These are phyloP conservation scores for Penicillium glabrum DNA, from an alignment of 2,329 filamentous ascomycete species.

Conservation along the genomic window DNA sequence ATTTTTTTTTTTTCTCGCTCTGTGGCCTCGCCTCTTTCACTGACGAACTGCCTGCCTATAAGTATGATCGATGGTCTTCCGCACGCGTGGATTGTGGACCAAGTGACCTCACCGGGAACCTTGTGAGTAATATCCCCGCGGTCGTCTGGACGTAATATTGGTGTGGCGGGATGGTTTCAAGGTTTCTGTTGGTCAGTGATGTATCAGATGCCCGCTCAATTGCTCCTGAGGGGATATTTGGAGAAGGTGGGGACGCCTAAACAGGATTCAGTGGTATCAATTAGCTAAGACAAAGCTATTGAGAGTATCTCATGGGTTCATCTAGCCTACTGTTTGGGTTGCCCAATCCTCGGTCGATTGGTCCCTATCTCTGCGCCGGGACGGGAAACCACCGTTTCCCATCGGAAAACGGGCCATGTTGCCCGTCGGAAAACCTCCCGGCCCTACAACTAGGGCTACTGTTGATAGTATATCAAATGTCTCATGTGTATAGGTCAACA, in stretches of 20 bases:
- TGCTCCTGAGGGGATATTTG: neutral
- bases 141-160: neutral
- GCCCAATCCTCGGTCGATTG: neutral
- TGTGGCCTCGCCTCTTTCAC: neutral
- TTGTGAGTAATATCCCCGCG: neutral
- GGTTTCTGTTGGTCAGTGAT: neutral
- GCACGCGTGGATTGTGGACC: neutral
- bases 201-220: neutral
- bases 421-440: constrained; percentile 34
- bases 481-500: constrained; percentile 22
- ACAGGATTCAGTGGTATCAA: neutral
- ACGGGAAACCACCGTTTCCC: neutral
- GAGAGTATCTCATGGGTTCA: neutral
- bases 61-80: neutral
- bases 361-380: neutral
- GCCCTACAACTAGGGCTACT: constrained; percentile 12
- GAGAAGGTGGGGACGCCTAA: neutral
- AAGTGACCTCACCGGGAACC: neutral
- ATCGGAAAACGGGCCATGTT: constrained; percentile 33
- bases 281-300: neutral
- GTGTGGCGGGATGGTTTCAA: neutral
- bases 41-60: neutral
- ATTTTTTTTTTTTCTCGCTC: neutral
- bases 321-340: neutral
- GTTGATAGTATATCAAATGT: constrained; percentile 32